A percentile compares a stretch with the other conserved stretches of the same genome.
These are phyloP conservation scores for Umbelopsis sp. DNA, from an alignment of 192 early-diverging fungal genomes.

Conservation along the genomic window DNA sequence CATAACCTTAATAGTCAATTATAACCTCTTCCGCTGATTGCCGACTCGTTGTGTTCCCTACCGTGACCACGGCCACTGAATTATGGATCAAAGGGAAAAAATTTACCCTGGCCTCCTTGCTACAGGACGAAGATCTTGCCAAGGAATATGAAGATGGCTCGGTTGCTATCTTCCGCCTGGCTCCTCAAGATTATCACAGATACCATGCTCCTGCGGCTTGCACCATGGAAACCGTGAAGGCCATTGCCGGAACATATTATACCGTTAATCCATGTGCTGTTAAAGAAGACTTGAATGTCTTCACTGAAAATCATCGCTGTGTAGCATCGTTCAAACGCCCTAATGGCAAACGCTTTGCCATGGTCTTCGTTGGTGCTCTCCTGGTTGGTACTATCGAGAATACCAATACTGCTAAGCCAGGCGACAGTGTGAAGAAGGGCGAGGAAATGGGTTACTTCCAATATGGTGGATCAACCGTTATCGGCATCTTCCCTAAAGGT, in stretches of 20 bases:
- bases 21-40: conserved; percentile 49
- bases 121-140: conserved; percentile 52
- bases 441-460: conserved; percentile 80
- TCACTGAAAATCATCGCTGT: conserved; percentile 67
- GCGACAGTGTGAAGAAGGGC: conserved; percentile 53
- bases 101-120: conserved; percentile 58
- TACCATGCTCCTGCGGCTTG: conserved; percentile 65
- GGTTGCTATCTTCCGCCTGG: conserved; percentile 71
- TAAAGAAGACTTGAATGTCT: conserved; percentile 64
- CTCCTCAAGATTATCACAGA: conserved; percentile 85
- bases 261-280: conserved; percentile 79
- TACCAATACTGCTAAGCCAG: conserved; percentile 45
- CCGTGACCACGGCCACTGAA: conserved; percentile 49
- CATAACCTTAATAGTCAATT: neutral
- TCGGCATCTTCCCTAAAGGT: conserved; percentile 64
- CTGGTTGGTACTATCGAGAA: conserved; percentile 69
- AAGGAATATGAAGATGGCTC: conserved; percentile 55
- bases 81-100: conserved; percentile 78
- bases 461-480: conserved; percentile 75
- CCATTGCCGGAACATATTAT: conserved; percentile 65
- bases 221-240: conserved; percentile 40
- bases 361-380: conserved; percentile 71
- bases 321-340: conserved; percentile 52
- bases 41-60: conserved; percentile 58
- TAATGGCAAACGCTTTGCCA: conserved; percentile 52